Evolutionary conservation across 2,329 filamentous ascomycete species (phyloP), one percentile per base, ranked within the genome.

Genomic region (Kalmusia sp.): DNA sequence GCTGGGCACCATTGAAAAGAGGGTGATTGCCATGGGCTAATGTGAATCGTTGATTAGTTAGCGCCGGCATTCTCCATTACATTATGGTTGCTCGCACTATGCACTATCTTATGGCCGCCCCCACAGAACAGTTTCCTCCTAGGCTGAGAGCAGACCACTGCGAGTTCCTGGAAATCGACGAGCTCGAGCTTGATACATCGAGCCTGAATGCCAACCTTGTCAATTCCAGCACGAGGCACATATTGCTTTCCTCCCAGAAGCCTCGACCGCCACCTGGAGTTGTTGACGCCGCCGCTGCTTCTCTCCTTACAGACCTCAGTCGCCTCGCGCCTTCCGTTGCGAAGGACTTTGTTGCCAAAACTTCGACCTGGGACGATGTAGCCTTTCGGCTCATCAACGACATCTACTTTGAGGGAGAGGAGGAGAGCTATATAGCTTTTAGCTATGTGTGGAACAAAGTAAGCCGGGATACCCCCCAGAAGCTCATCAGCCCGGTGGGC

Each of bases 391-490:
- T 79, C 19, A 74, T 79, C 54, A 69, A 68, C 45, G 70, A 75
- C 22, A 52, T 71, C 25, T 59, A 68, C 6, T 64, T 60, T 9
- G 59, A 55, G 5, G 66, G 63, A 34, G 70, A 75, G 28, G 72
- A 74, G 40, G 40, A 57, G n/a, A 70, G 74, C 4, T 79, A 75
- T 55, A 74, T 79, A 33, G 76, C 77, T 3, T 56, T 79, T 41
- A 79, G 76, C 62, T 79, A 79, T 56, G 73, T 76, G 51, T 73
- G 76, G 54, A 75, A 74, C 49, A 65, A 63, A 35, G 56, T 52
- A 44, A 49, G 62, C 50, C 44, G 65, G 63, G 40, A 73, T 52
- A 59, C 56, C 24, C 58, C 68, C 48, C 54, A 61, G 45, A 63
- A 55, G 47, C 57, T 67, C 1, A 52, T 65, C 3, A 67, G 64